phyloP scores from a whole-genome alignment of 2,329 filamentous ascomycete species.

The Ascochyta pisi region DNA sequence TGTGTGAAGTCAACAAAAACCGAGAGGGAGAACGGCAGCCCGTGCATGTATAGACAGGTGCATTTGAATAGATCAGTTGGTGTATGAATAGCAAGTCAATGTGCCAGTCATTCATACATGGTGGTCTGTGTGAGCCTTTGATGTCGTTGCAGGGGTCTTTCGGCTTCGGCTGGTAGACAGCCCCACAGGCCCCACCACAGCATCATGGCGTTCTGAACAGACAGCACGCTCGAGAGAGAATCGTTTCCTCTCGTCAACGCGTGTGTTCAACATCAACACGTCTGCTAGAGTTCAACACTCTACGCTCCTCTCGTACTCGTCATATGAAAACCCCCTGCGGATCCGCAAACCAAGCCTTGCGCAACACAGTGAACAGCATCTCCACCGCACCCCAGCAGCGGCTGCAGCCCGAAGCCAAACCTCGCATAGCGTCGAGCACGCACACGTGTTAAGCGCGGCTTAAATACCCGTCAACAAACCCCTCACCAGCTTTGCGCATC shows the following conservation, averaged over 20 bases:
- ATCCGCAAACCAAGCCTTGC: not conserved
- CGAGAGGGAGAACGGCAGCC: not conserved
- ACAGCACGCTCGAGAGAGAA: conserved; percentile 8
- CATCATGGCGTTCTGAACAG: conserved; percentile 8
- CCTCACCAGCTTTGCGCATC: conserved; percentile 23
- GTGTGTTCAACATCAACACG: conserved; percentile 34
- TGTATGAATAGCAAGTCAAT: not conserved
- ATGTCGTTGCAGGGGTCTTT: not conserved
- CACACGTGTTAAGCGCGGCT: conserved; percentile 29
- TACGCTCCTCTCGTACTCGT: conserved; percentile 18
- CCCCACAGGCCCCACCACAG: conserved; percentile 7
- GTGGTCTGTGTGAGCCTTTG: not conserved
- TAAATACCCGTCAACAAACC: conserved; percentile 28
- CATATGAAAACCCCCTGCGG: too few relatives aligned
- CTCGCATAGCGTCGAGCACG: conserved; percentile 38
- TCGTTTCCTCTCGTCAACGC: conserved; percentile 15
- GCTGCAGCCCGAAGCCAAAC: conserved; percentile 28
- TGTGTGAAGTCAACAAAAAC: not conserved
- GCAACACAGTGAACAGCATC: conserved; percentile 10
- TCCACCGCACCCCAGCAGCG: conserved; percentile 30
- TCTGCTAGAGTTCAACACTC: conserved; percentile 47
- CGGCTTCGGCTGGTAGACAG: not conserved
- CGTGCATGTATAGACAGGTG: not conserved
- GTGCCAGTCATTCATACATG: not conserved
- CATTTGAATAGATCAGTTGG: not conserved